Evolutionary conservation across 1,284 basidiomycete species (phyloP).

Genomic region (Phylloboletellus chloephorus): DNA sequence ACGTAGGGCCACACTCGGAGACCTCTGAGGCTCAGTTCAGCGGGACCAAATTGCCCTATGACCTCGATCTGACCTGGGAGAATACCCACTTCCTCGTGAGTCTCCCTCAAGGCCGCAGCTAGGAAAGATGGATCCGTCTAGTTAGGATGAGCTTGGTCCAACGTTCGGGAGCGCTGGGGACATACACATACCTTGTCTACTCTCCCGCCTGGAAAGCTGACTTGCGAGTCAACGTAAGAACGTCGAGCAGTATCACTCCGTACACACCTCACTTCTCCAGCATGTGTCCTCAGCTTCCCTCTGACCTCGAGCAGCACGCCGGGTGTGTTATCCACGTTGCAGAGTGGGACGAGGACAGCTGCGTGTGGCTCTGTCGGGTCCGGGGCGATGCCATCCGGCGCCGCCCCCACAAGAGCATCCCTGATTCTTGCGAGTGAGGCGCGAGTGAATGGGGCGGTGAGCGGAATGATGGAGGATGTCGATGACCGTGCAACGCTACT

Average conservation of each 20-base stretch:
- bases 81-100: conserved; percentile 69
- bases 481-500: conserved; percentile 8
- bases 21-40: conserved; percentile 54
- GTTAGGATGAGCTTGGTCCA: conserved; percentile 7
- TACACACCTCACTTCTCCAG: conserved; percentile 74
- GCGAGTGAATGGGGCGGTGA: conserved; percentile 39
- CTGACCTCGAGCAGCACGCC: conserved; percentile 69
- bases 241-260: neutral
- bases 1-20: conserved; percentile 71
- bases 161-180: neutral
- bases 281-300: conserved; percentile 59
- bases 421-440: conserved; percentile 38
- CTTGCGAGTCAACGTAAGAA: neutral
- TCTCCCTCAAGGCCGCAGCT: conserved; percentile 63
- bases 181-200: conserved; percentile 50
- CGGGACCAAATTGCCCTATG: conserved; percentile 58
- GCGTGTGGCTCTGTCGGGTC: conserved; percentile 39
- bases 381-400: conserved; percentile 6
- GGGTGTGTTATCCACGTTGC: conserved; percentile 60
- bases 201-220: conserved; percentile 74
- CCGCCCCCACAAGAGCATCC: conserved; percentile 31
- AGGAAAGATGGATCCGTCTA: conserved; percentile 54
- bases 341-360: conserved; percentile 69
- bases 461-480: conserved; percentile 26
- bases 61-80: conserved; percentile 52